These are phyloP conservation scores for Phylloporus sp. DNA, from an alignment of 768 basidiomycete genomes.

Conservation along the genomic window DNA sequence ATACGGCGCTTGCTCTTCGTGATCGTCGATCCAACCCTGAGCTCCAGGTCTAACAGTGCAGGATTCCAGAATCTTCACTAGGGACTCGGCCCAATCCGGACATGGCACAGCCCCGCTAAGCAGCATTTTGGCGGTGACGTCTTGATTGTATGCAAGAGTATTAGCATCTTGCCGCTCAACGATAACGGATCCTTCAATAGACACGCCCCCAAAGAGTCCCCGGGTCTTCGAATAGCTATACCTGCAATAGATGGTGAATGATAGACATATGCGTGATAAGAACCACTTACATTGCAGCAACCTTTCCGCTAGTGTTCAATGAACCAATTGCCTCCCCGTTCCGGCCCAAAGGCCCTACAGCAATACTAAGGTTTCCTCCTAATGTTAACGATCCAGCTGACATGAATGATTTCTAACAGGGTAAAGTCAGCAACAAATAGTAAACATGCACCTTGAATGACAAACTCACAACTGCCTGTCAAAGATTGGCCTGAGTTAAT, in stretches of 20 bases:
- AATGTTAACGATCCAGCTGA: constrained; percentile 85
- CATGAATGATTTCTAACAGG: constrained; percentile 79
- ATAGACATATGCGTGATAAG: neutral
- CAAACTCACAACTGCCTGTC: constrained; percentile 63
- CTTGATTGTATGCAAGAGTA: constrained; percentile 66
- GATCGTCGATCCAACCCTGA: constrained; percentile 62
- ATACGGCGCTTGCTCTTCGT: constrained; percentile 42
- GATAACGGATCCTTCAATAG: constrained; percentile 84
- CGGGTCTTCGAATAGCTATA: constrained; percentile 90
- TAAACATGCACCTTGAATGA: neutral
- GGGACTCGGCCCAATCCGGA: constrained; percentile 72
- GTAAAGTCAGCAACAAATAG: neutral
- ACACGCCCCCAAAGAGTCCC: constrained; percentile 90
- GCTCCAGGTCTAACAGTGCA: constrained; percentile 68
- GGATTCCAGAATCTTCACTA: constrained; percentile 69
- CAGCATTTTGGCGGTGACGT: constrained; percentile 73
- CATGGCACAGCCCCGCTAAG: constrained; percentile 70
- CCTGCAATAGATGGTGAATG: constrained; percentile 36
- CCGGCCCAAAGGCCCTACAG: constrained; percentile 88
- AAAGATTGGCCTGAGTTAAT: constrained; percentile 1
- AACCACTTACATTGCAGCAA: constrained; percentile 77
- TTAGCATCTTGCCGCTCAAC: constrained; percentile 94
- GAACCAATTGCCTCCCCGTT: constrained; percentile 89
- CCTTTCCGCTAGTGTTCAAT: constrained; percentile 75
- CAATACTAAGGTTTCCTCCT: constrained; percentile 86